phyloP scores from a whole-genome alignment of 345 rosid genomes.

The Cochlearia excelsa region DNA sequence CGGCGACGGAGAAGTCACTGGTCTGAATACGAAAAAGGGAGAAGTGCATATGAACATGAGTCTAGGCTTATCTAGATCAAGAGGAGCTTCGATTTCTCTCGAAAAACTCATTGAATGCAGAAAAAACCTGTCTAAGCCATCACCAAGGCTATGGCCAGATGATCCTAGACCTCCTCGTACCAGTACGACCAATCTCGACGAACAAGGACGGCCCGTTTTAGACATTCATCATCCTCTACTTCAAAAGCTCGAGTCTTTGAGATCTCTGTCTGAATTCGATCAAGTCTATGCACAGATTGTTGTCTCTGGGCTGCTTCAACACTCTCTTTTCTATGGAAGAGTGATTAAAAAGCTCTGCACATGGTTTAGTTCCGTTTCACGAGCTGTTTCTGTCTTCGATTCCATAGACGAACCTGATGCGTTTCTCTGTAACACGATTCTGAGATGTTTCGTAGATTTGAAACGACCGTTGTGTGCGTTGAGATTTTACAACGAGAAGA shows the following conservation, averaged over 20 bases:
- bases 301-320: conserved; percentile 43
- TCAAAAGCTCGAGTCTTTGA: conserved; percentile 43
- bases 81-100: conserved; percentile 34
- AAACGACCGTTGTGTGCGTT: conserved; percentile 44
- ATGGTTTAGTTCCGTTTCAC: conserved; percentile 38
- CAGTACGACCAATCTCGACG: background rate
- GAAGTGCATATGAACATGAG: conserved; percentile 22
- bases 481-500: conserved; percentile 49
- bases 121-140: conserved; percentile 45
- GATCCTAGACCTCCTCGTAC: conserved; percentile 29
- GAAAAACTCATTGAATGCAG: conserved; percentile 45
- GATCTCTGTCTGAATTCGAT: conserved; percentile 37
- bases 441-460: conserved; percentile 39
- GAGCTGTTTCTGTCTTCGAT: conserved; percentile 44
- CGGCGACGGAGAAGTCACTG: background rate
- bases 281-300: conserved; percentile 48
- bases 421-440: conserved; percentile 56
- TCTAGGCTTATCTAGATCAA: conserved; percentile 17
- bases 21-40: background rate
- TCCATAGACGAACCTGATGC: conserved; percentile 50
- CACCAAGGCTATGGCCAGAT: conserved; percentile 48
- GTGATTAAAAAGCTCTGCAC: conserved; percentile 57
- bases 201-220: conserved; percentile 21
- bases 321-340: conserved; percentile 49
- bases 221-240: conserved; percentile 41